Percentiles rank a stretch among this genome's conserved stretches.
phyloP scores from a whole-genome alignment of 768 basidiomycete species.

The Harrya chromipes region DNA sequence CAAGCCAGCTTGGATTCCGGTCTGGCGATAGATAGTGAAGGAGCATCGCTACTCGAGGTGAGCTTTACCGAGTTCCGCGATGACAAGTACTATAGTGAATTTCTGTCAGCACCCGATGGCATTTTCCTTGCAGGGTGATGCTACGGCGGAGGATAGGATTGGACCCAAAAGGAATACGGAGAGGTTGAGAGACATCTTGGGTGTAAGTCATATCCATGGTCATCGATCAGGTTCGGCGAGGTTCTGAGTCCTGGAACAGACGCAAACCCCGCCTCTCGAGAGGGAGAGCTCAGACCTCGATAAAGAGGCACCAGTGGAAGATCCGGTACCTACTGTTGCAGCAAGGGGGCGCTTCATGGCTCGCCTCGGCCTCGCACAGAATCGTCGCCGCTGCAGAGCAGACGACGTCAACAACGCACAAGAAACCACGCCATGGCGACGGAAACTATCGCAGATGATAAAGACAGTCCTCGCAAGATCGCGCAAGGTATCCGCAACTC shows the following conservation, averaged over 20 bases:
- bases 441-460: constrained; percentile 18
- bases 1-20: constrained; percentile 29
- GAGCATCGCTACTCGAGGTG: constrained; percentile 25
- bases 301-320: neutral
- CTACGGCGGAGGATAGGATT: neutral
- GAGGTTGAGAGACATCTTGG: constrained; percentile 14
- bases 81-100: constrained; percentile 1
- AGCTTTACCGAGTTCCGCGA: constrained; percentile 6
- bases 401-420: constrained; percentile 7
- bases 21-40: constrained; percentile 26
- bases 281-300: constrained; percentile 8
- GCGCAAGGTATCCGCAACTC: constrained; percentile 19
- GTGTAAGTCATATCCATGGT: constrained; percentile 10
- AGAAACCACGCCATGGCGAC: constrained; percentile 7
- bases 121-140: neutral
- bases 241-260: constrained; percentile 13
- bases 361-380: constrained; percentile 7
- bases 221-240: neutral
- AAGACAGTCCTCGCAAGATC: constrained; percentile 21
- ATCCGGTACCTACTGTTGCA: constrained; percentile 4
- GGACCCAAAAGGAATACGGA: constrained; percentile 2
- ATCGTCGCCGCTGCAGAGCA: neutral
- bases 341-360: constrained; percentile 3
- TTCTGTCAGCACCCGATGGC: constrained; percentile 12
- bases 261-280: neutral